A percentile compares a stretch with the other conserved stretches of the same genome.
Conservation (phyloP, 257 asterid species). For the Solanum dulcamara region DNA sequence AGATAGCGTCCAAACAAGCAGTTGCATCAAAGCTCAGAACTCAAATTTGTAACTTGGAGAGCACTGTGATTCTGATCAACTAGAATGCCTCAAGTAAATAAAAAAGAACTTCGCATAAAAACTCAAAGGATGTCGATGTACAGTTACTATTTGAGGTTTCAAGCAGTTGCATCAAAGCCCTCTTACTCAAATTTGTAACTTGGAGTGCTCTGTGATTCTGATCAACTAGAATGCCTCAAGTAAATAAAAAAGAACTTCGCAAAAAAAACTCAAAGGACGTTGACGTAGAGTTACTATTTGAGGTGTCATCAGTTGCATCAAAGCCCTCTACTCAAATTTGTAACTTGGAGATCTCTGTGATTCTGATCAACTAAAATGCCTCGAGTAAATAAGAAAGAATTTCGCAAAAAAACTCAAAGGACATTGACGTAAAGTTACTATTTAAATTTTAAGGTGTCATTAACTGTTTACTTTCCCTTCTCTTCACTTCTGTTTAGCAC, state of each 20-base stretch:
- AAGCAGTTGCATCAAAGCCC: neutral
- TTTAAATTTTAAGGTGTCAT: no score
- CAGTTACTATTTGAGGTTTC: neutral
- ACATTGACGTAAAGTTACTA: neutral
- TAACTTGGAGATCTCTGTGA: neutral
- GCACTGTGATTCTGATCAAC: neutral
- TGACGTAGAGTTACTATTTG: neutral
- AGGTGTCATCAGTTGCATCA: neutral
- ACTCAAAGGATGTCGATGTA: neutral
- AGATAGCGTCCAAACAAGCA: neutral
- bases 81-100: neutral
- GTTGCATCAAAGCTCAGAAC: neutral
- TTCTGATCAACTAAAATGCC: neutral
- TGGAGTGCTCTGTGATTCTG: neutral
- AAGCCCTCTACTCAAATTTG: neutral
- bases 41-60: neutral
- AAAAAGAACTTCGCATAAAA: neutral
- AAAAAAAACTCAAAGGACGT: neutral
- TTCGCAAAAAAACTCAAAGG: neutral
- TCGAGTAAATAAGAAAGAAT: neutral
- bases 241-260: neutral
- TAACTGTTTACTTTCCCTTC: neutral
- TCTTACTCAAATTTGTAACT: neutral
- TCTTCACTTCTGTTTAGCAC: neutral
- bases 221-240: neutral